Percentiles rank a stretch among this genome's conserved stretches.
phyloP scores from a whole-genome alignment of 2,329 filamentous ascomycete species.

The Aspergillus oerlinghausenensis region DNA sequence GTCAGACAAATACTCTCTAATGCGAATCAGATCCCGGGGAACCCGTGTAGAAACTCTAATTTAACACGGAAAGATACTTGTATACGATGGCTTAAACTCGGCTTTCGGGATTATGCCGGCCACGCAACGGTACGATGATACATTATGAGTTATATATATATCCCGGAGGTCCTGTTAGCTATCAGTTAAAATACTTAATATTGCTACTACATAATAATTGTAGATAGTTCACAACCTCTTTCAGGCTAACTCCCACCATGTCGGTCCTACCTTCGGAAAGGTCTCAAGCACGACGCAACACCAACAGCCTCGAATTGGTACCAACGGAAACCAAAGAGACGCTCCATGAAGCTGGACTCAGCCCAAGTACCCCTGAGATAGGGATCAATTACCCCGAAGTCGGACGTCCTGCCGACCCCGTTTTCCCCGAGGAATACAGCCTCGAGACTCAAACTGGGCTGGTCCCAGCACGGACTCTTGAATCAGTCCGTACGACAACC shows the following conservation, averaged over 20 bases:
- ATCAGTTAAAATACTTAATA: neutral
- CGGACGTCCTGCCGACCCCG: constrained; percentile 5
- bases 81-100: neutral
- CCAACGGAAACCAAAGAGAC: constrained; percentile 20
- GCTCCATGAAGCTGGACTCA: constrained; percentile 19
- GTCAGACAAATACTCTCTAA: no score
- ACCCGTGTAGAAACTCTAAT: neutral
- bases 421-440: constrained; percentile 13
- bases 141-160: neutral
- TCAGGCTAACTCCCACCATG: neutral
- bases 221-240: neutral
- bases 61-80: neutral
- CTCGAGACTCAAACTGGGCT: constrained; percentile 11
- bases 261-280: neutral
- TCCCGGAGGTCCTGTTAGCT: neutral
- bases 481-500: constrained; percentile 6
- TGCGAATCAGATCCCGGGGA: neutral
- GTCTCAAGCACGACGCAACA: neutral
- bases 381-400: constrained; percentile 30
- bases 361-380: constrained; percentile 16
- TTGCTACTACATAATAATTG: neutral
- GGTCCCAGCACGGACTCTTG: constrained; percentile 8
- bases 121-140: neutral
- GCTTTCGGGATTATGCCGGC: neutral
- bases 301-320: neutral